Evolutionary conservation across 2,329 filamentous ascomycete species (phyloP).

Genomic region (Ploettnerulaceae sp.): DNA sequence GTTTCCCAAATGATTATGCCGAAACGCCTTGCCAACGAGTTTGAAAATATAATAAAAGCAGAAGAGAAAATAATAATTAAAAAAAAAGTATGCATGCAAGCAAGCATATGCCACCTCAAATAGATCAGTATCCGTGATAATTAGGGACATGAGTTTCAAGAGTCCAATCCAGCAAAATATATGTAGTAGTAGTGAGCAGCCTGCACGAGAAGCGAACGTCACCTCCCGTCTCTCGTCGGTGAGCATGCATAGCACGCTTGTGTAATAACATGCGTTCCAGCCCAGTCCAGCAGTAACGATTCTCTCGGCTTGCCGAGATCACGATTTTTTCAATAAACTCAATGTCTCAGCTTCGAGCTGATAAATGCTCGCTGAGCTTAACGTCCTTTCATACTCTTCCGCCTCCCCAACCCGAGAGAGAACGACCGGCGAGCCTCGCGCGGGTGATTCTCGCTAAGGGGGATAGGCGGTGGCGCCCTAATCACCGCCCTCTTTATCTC

Average conservation of each 20-base stretch:
- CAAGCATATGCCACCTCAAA: too few relatives aligned
- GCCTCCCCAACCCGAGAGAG: conserved; percentile 13
- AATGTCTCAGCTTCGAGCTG: neutral
- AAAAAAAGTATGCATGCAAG: too few relatives aligned
- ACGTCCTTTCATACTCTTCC: conserved; percentile 15
- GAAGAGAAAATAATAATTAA: too few relatives aligned
- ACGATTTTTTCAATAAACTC: neutral
- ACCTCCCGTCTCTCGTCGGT: neutral
- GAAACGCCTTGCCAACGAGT: too few relatives aligned
- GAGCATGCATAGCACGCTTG: neutral
- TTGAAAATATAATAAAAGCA: too few relatives aligned
- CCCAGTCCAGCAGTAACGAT: neutral
- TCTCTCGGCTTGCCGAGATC: neutral
- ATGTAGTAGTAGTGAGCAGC: neutral
- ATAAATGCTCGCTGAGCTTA: neutral
- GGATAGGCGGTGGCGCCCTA: conserved; percentile 15
- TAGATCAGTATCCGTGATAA: too few relatives aligned
- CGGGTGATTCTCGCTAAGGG: too few relatives aligned
- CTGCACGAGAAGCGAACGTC: conserved; percentile 1
- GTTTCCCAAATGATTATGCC: too few relatives aligned
- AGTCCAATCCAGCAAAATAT: neutral
- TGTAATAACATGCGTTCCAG: neutral
- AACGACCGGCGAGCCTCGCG: too few relatives aligned
- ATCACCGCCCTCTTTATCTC: conserved; percentile 22
- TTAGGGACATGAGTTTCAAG: neutral